These are phyloP conservation scores for Fomitopsis pinicola DNA, from an alignment of 1,284 basidiomycete genomes.

Conservation along the genomic window DNA sequence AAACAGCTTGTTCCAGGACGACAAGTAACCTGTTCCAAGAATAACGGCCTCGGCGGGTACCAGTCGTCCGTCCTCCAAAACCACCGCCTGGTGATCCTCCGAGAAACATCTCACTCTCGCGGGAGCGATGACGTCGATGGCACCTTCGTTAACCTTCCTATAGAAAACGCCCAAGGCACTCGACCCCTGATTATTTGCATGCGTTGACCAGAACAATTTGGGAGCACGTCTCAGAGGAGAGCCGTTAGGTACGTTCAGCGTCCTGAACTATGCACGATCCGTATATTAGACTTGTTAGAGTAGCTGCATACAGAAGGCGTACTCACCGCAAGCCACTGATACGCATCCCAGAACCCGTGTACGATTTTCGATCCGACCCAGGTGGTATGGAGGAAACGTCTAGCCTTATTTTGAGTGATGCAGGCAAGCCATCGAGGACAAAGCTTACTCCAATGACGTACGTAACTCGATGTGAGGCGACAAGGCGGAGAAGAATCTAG, in stretches of 20 bases:
- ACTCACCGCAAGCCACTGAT: background rate
- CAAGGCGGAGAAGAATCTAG: conserved; percentile 21
- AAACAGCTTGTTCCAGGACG: conserved; percentile 5
- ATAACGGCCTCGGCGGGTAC: conserved; percentile 1
- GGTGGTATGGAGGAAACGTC: conserved; percentile 24
- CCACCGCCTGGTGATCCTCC: background rate
- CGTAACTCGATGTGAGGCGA: conserved; percentile 20
- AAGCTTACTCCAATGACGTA: conserved; percentile 19
- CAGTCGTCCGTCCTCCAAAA: conserved; percentile 1
- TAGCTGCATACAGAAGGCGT: background rate
- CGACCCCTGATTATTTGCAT: background rate
- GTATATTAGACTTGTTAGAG: background rate
- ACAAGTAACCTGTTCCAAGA: conserved; percentile 1
- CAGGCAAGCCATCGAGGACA: background rate
- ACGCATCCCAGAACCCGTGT: conserved; percentile 15
- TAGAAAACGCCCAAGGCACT: background rate
- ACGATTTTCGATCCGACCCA: conserved; percentile 21
- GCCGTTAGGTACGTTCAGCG: background rate
- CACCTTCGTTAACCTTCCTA: conserved; percentile 33
- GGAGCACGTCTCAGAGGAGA: background rate
- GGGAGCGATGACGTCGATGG: conserved; percentile 20
- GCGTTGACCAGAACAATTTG: conserved; percentile 38
- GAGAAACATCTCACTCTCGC: background rate
- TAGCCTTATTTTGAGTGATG: background rate
- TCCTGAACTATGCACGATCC: background rate